Evolutionary conservation across 306 rosid genomes (phyloP), one percentile per base, ranked within the genome.

Genomic region (Quercus parvula): DNA sequence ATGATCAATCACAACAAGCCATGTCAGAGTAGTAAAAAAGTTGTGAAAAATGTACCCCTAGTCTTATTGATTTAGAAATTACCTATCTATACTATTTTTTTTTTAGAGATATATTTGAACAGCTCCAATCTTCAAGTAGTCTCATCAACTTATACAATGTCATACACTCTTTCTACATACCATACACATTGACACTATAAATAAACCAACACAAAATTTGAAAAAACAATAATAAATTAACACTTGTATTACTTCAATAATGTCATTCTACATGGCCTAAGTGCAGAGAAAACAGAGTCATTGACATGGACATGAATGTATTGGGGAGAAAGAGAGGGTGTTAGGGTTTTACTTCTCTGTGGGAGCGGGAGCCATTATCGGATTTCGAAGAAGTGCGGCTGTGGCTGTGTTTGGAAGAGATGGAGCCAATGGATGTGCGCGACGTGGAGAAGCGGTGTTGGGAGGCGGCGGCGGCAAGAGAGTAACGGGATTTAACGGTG

Each of bases 401-500:
- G 78, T 56, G 15, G 87, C 80, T 63, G 46, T 38, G 11, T 7
- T 78, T 83, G 55, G 78, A 33, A 81, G 83, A 49, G 56, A 78
- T 69, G 46, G 84, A 56, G 72, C 71, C 74, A 51, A 77, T 20
- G 55, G 89, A 83, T 41, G 49, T 79, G 10, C 56, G 85, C 33
- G 85, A 5, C 56, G 71, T 64, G 84, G 77, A 11, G 77, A 71
- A 62, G 69, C 70, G 71, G 33, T 84, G 76, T 12, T 71, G 80
- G 30, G 85, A 70, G 56, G 44, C 0, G 46, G 46, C 46, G 46
- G 46, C 46, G 46, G 89, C 44, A 61, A 76, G 46, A 57, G 90
- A 86, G 83, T 78, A 84, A 14, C 83, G 83, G 46, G 85, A 77
- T 83, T 85, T 87, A 20, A 86, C 84, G n/a, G 94, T 59, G 83